Conservation (phyloP, 1,139 yeast species). For the Lodderomyces theae region DNA sequence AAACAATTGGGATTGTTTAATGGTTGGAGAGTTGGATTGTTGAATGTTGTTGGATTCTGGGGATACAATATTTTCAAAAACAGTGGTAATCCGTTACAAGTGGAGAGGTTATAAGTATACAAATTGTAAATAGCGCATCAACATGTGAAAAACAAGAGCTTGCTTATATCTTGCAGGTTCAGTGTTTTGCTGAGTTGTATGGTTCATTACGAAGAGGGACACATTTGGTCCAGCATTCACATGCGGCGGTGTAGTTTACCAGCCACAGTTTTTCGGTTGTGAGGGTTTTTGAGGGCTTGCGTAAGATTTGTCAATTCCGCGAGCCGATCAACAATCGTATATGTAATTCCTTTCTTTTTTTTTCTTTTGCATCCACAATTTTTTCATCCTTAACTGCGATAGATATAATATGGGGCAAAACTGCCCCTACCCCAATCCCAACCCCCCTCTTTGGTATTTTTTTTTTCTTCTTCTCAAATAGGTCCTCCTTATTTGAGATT, state of each 20-base stretch:
- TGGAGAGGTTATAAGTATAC: constrained; percentile 36
- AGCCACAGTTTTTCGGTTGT: constrained; percentile 7
- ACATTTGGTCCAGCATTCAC: too few species aligned
- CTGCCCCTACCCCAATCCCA: too few species aligned
- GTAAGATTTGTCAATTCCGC: not conserved
- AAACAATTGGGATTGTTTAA: constrained; percentile 56
- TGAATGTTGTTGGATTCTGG: constrained; percentile 81
- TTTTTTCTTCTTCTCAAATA: too few species aligned
- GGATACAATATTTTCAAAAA: constrained; percentile 66
- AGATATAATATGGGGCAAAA: too few species aligned
- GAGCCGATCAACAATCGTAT: not conserved
- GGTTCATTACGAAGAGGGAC: too few species aligned
- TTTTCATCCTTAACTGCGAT: too few species aligned
- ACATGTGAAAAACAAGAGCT: not conserved
- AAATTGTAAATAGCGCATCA: not conserved
- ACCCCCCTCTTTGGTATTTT: too few species aligned
- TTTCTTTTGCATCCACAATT: too few species aligned
- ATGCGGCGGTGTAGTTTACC: too few species aligned
- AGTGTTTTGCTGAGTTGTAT: too few species aligned
- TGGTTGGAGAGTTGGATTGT: constrained; percentile 87
- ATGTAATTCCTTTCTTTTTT: too few species aligned
- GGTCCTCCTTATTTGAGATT: not conserved
- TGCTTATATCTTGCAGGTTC: too few species aligned
- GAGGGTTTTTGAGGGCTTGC: not conserved
- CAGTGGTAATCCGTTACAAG: constrained; percentile 44